Percentiles rank a stretch among this genome's conserved stretches.
phyloP scores from a whole-genome alignment of 345 rosid species.

The Gossypium bickii region DNA sequence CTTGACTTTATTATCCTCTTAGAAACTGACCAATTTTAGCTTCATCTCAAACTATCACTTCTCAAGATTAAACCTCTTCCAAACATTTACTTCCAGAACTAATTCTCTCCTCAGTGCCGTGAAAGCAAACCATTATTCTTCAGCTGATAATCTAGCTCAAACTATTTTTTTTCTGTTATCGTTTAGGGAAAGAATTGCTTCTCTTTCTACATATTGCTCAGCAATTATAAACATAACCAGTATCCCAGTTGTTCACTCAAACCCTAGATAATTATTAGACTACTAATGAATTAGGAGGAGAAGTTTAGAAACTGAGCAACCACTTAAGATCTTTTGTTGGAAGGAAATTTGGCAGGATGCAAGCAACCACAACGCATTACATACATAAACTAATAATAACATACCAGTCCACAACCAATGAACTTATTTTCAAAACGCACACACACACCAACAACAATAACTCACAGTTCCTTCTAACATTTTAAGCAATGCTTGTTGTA shows the following conservation, averaged over 20 bases:
- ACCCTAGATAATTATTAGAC: constrained; percentile 5
- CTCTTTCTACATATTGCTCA: background rate
- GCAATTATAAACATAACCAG: background rate
- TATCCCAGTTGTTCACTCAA: background rate
- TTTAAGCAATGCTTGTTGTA: constrained; percentile 90
- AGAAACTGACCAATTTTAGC: background rate
- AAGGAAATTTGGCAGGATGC: background rate
- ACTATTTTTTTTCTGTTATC: background rate
- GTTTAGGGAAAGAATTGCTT: background rate
- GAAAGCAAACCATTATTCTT: background rate
- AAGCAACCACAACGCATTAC: background rate
- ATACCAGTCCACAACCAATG: constrained; percentile 13
- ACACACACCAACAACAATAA: background rate
- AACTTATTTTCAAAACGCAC: background rate
- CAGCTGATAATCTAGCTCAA: background rate
- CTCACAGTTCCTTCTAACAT: constrained; percentile 99
- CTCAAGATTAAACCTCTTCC: background rate
- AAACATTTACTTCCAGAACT: background rate
- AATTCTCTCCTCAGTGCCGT: background rate
- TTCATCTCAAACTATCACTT: background rate
- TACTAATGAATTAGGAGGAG: background rate
- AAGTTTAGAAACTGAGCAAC: background rate
- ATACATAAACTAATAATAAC: background rate
- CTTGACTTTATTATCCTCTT: background rate
- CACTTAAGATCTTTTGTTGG: background rate